Evolutionary conservation across 108 stramenopile genomes (phyloP).

Genomic region (Schizochytrium sp.): DNA sequence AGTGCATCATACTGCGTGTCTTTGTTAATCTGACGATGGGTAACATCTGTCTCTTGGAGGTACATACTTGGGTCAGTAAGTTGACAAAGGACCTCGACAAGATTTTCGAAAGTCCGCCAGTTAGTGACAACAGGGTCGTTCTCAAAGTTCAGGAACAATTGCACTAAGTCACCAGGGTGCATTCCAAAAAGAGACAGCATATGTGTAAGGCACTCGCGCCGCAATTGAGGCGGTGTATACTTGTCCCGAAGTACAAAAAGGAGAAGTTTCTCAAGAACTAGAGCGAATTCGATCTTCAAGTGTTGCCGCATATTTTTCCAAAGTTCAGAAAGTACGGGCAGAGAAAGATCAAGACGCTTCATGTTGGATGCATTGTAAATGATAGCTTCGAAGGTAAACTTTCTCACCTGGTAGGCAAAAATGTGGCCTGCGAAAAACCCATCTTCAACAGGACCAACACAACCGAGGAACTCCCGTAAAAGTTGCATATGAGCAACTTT

Average conservation of each 20-base stretch:
- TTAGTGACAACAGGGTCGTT: constrained; percentile 28
- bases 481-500: constrained; percentile 44
- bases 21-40: constrained; percentile 36
- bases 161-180: constrained; percentile 49
- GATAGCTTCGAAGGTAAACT: constrained; percentile 33
- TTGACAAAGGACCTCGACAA: constrained; percentile 13
- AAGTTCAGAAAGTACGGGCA: constrained; percentile 36
- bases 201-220: constrained; percentile 14
- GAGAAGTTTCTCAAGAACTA: constrained; percentile 31
- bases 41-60: background rate
- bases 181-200: background rate
- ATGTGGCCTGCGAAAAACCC: constrained; percentile 17
- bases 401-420: constrained; percentile 27
- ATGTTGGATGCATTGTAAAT: constrained; percentile 8
- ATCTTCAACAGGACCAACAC: background rate
- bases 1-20: constrained; percentile 58
- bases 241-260: constrained; percentile 19
- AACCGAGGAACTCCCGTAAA: constrained; percentile 12
- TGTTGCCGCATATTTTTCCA: constrained; percentile 35
- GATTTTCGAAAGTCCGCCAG: constrained; percentile 33
- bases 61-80: constrained; percentile 14
- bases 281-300: constrained; percentile 45
- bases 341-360: constrained; percentile 13
- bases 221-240: background rate
- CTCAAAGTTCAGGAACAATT: constrained; percentile 56